Percentiles rank a stretch among this genome's conserved stretches.
Evolutionary conservation across 768 basidiomycete species (phyloP).

Genomic region (Amanita polypyramis): DNA sequence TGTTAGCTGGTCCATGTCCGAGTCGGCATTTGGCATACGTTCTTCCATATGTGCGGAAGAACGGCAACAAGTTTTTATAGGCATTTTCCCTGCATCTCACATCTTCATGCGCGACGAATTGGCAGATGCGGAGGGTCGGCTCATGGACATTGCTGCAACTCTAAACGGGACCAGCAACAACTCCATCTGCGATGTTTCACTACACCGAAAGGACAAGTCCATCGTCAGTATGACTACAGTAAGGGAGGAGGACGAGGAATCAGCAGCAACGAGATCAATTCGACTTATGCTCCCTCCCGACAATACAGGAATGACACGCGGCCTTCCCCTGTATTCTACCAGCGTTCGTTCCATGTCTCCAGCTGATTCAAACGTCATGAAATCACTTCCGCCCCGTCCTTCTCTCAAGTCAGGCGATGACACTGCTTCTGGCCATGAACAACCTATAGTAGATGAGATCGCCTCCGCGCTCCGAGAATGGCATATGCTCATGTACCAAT

Average conservation of each 20-base stretch:
- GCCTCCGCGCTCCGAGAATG: constrained; percentile 95
- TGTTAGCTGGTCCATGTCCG: constrained; percentile 53
- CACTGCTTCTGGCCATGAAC: constrained; percentile 68
- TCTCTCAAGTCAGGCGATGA: constrained; percentile 95
- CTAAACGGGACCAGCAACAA: constrained; percentile 26
- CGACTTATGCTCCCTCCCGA: constrained; percentile 67
- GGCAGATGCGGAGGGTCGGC: constrained; percentile 77
- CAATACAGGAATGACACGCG: constrained; percentile 62
- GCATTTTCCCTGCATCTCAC: constrained; percentile 88
- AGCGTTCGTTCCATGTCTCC: constrained; percentile 69
- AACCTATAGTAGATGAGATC: constrained; percentile 96
- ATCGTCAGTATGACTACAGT: constrained; percentile 44
- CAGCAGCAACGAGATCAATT: constrained; percentile 47
- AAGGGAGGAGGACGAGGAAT: constrained; percentile 54
- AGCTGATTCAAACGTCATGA: constrained; percentile 50
- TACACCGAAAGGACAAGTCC: constrained; percentile 31
- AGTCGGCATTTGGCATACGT: constrained; percentile 27
- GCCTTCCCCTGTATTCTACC: constrained; percentile 60
- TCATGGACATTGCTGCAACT: constrained; percentile 63
- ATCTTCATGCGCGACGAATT: constrained; percentile 81
- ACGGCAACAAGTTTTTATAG: constrained; percentile 82
- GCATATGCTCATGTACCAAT: constrained; percentile 86
- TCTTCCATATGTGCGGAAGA: constrained; percentile 57
- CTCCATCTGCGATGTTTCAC: constrained; percentile 19
- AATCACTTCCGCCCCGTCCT: constrained; percentile 81